phyloP scores from a whole-genome alignment of 352 stramenopile genomes.

The Pythium utonaiense region DNA sequence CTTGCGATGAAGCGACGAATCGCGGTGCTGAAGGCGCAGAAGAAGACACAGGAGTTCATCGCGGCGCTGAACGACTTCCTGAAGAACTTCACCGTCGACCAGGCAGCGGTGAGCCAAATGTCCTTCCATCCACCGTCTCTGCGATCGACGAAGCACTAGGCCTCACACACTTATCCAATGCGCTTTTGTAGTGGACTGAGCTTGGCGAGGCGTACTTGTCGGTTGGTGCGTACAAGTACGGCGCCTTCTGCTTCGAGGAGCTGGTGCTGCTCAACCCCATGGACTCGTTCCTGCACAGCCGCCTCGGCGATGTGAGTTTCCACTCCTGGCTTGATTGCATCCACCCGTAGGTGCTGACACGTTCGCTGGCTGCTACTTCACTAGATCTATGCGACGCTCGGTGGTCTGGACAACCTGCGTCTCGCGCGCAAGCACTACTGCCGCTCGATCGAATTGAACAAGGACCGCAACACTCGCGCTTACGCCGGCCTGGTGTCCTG shows the following conservation, averaged over 20 bases:
- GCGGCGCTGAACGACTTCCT: conserved; percentile 33
- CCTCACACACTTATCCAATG: neutral
- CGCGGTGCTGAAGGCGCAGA: conserved; percentile 33
- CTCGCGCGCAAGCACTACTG: conserved; percentile 39
- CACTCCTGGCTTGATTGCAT: neutral
- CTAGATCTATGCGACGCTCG: conserved; percentile 36
- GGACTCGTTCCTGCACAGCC: conserved; percentile 36
- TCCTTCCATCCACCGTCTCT: neutral
- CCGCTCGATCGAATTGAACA: conserved; percentile 37
- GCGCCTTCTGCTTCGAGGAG: conserved; percentile 48
- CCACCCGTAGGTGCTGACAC: too few relatives aligned
- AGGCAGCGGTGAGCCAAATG: conserved; percentile 19
- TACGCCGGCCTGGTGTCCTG: conserved; percentile 32
- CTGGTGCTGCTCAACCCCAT: conserved; percentile 39
- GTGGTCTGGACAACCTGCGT: conserved; percentile 31
- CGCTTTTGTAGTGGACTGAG: conserved; percentile 30
- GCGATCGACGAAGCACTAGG: neutral
- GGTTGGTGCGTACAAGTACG: conserved; percentile 30
- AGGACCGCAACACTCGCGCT: conserved; percentile 27
- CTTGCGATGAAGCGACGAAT: conserved; percentile 40
- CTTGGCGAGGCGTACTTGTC: conserved; percentile 33
- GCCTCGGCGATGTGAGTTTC: conserved; percentile 32
- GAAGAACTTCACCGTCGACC: conserved; percentile 31
- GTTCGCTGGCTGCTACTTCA: too few relatives aligned
- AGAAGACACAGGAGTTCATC: conserved; percentile 38